These are phyloP conservation scores for Sporothrix sp. DNA, from an alignment of 2,329 filamentous ascomycete species.

Conservation along the genomic window DNA sequence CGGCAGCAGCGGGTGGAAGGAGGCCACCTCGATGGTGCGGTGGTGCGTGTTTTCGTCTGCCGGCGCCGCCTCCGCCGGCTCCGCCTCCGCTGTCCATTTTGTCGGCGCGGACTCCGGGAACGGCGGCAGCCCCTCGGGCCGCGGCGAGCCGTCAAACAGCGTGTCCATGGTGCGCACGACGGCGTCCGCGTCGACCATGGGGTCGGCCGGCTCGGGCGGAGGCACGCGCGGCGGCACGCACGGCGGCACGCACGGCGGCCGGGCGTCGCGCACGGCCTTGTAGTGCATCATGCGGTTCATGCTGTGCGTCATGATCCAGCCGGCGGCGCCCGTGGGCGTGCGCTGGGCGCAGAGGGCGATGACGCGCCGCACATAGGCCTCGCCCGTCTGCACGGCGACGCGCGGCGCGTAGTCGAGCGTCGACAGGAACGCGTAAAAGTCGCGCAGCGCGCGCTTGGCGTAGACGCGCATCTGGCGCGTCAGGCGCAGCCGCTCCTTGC, in stretches of 20 bases:
- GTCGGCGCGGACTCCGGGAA: too few species aligned
- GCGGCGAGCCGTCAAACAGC: conserved; percentile 62
- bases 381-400: conserved; percentile 48
- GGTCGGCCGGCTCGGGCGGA: neutral
- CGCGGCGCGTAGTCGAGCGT: conserved; percentile 72
- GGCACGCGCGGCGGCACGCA: conserved; percentile 22
- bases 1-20: conserved; percentile 70
- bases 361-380: conserved; percentile 38
- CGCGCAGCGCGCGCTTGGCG: conserved; percentile 65
- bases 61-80: too few species aligned
- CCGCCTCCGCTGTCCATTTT: too few species aligned
- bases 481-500: neutral
- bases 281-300: neutral
- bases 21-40: conserved; percentile 49
- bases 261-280: conserved; percentile 15
- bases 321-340: neutral
- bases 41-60: conserved; percentile 50
- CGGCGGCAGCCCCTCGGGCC: conserved; percentile 54
- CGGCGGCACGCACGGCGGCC: too few species aligned
- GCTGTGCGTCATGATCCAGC: neutral
- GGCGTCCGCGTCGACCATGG: neutral
- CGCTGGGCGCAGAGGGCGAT: neutral
- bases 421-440: conserved; percentile 63
- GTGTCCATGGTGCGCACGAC: conserved; percentile 41
- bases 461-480: conserved; percentile 52